Conservation (phyloP, 345 rosid genomes). For the Lepidium didymum region DNA sequence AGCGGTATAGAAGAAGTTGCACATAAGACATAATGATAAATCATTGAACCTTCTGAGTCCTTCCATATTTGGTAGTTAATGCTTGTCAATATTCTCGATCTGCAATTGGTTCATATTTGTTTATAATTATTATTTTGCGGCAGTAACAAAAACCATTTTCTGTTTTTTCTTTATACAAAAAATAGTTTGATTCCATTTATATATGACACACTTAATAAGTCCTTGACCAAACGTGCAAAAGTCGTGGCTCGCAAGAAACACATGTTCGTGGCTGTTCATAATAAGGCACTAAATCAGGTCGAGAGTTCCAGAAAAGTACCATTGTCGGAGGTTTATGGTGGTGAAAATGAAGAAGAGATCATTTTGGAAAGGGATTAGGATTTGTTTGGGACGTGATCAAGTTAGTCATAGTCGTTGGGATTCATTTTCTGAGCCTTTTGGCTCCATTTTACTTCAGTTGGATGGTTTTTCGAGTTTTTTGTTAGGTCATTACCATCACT, state of each 20-base stretch:
- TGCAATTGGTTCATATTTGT: too few species aligned
- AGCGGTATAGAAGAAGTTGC: too few species aligned
- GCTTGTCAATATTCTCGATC: too few species aligned
- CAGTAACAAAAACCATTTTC: too few species aligned
- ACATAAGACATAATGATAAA: too few species aligned
- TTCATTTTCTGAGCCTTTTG: constrained; percentile 45
- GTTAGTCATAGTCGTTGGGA: constrained; percentile 28
- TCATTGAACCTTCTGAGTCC: too few species aligned
- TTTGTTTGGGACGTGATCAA: constrained; percentile 33
- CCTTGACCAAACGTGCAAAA: not conserved
- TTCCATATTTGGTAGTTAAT: too few species aligned
- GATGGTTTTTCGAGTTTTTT: constrained; percentile 43
- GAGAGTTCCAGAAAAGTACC: not conserved
- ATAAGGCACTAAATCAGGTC: too few species aligned
- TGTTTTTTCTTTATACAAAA: too few species aligned
- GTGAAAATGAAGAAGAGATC: constrained; percentile 24
- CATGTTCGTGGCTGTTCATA: not conserved
- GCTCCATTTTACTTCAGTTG: constrained; percentile 66
- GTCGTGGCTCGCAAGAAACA: not conserved
- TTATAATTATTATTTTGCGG: too few species aligned
- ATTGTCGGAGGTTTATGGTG: constrained; percentile 13
- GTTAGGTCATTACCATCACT: constrained; percentile 37
- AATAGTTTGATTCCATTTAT: too few species aligned
- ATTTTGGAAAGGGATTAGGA: constrained; percentile 46
- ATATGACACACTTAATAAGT: too few species aligned